Conservation (phyloP, 306 rosid genomes). For the Glycine tomentella region DNA sequence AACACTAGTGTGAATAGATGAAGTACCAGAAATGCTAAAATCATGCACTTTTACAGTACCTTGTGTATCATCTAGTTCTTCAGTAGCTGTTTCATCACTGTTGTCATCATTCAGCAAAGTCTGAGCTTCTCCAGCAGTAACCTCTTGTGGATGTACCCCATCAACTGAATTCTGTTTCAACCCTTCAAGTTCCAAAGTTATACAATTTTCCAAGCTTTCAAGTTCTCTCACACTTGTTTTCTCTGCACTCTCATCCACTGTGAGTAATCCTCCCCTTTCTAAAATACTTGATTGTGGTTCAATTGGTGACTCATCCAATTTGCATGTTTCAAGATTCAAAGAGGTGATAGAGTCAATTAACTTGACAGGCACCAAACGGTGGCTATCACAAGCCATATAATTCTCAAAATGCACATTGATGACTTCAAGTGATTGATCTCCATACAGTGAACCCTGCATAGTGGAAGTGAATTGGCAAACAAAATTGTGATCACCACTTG, state of each 20-base stretch:
- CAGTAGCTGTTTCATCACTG: constrained; percentile 36
- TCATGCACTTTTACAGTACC: constrained; percentile 55
- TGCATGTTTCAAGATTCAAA: constrained; percentile 44
- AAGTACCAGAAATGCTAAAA: constrained; percentile 19
- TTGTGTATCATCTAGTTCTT: constrained; percentile 50
- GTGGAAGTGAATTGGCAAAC: constrained; percentile 42
- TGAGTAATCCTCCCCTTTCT: constrained; percentile 36
- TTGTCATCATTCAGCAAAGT: constrained; percentile 40
- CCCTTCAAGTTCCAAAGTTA: constrained; percentile 30
- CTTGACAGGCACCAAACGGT: constrained; percentile 60
- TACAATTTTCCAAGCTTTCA: constrained; percentile 47
- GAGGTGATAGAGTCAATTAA: constrained; percentile 66
- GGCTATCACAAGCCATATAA: constrained; percentile 21
- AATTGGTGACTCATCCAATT: constrained; percentile 32
- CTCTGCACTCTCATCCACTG: constrained; percentile 40
- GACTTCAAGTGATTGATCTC: constrained; percentile 62
- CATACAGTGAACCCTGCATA: constrained; percentile 44
- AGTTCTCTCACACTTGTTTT: constrained; percentile 40
- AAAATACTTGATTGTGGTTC: constrained; percentile 35
- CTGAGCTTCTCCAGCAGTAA: constrained; percentile 42
- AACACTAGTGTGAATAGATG: constrained; percentile 4
- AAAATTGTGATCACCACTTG: constrained; percentile 56
- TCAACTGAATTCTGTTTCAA: constrained; percentile 32
- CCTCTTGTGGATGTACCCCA: constrained; percentile 39
- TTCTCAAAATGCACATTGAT: constrained; percentile 46